A percentile compares a stretch with the other conserved stretches of the same genome.
Evolutionary conservation across 169 alveolate species (phyloP).

Genomic region (Eimeria necatrix): DNA sequence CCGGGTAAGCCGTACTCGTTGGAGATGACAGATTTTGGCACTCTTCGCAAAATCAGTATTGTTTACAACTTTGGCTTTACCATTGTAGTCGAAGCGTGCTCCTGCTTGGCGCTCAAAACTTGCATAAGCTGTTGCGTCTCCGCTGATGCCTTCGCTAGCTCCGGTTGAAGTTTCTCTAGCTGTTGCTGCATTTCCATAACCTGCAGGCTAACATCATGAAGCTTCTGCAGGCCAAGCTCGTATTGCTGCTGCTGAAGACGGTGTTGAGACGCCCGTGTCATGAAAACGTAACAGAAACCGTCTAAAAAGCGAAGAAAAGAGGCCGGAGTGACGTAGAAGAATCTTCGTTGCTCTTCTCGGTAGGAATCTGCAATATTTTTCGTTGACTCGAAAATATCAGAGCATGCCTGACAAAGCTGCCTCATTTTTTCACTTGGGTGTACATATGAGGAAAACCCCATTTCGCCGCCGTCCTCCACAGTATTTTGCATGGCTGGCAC

Average conservation of each 20-base stretch:
- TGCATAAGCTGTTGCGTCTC: slow-evolving; percentile 95
- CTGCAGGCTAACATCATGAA: slow-evolving; percentile 92
- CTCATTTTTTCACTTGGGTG: not conserved
- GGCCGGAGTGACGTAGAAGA: slow-evolving; percentile 98
- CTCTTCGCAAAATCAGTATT: not conserved
- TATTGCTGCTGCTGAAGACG: slow-evolving; percentile 88
- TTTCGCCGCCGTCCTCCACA: not conserved
- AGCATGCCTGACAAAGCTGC: slow-evolving; percentile 87
- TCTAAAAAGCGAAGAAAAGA: slow-evolving; percentile 96
- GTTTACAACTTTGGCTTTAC: not conserved
- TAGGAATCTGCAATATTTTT: slow-evolving; percentile 89
- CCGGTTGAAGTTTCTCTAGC: slow-evolving; percentile 92
- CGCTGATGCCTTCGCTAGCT: slow-evolving; percentile 90
- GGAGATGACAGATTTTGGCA: not conserved
- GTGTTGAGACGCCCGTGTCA: slow-evolving; percentile 93
- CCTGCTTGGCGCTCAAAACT: slow-evolving; percentile 92
- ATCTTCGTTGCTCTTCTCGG: slow-evolving; percentile 91
- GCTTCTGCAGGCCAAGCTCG: slow-evolving; percentile 97
- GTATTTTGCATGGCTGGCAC: not conserved
- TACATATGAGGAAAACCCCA: not conserved
- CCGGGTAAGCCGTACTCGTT: too few relatives aligned
- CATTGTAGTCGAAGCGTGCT: slow-evolving; percentile 93
- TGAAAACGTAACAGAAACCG: slow-evolving; percentile 94
- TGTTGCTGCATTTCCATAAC: slow-evolving; percentile 93
- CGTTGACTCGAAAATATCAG: slow-evolving; percentile 94